These are phyloP conservation scores for Pyrenula aspistea DNA, from an alignment of 495 filamentous ascomycete species.

Conservation along the genomic window DNA sequence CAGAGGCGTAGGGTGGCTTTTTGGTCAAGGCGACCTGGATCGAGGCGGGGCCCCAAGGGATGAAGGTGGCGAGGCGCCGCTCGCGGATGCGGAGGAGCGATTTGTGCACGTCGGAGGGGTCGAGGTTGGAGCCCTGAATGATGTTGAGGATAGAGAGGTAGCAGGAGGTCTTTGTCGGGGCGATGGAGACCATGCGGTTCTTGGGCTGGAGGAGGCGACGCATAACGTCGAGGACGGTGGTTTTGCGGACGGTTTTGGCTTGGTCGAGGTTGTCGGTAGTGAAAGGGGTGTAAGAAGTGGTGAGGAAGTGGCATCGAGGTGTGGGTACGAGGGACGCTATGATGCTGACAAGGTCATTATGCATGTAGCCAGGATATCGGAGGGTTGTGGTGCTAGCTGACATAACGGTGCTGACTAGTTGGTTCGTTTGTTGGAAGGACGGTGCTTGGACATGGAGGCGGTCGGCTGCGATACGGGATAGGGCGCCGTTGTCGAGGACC, in stretches of 20 bases:
- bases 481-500: conserved; percentile 91
- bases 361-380: conserved; percentile 97
- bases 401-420: conserved; percentile 96
- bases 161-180: conserved; percentile 90
- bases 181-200: conserved; percentile 97
- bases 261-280: conserved; percentile 91
- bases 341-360: conserved; percentile 96
- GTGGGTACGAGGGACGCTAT: conserved; percentile 92
- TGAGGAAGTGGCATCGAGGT: conserved; percentile 91
- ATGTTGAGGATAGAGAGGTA: conserved; percentile 99
- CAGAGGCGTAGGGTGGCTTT: conserved; percentile 85
- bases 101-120: conserved; percentile 96
- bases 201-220: conserved; percentile 89
- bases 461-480: conserved; percentile 90
- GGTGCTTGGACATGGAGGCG: conserved; percentile 86
- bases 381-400: conserved; percentile 93
- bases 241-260: conserved; percentile 94
- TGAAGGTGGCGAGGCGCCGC: conserved; percentile 86
- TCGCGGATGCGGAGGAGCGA: conserved; percentile 92
- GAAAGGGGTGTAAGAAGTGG: conserved; percentile 96
- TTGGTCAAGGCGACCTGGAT: conserved; percentile 96
- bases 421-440: conserved; percentile 94
- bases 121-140: conserved; percentile 85
- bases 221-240: conserved; percentile 97
- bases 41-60: conserved; percentile 96